Conservation (phyloP, 2,329 filamentous ascomycete genomes). For the Paraphoma sp. region DNA sequence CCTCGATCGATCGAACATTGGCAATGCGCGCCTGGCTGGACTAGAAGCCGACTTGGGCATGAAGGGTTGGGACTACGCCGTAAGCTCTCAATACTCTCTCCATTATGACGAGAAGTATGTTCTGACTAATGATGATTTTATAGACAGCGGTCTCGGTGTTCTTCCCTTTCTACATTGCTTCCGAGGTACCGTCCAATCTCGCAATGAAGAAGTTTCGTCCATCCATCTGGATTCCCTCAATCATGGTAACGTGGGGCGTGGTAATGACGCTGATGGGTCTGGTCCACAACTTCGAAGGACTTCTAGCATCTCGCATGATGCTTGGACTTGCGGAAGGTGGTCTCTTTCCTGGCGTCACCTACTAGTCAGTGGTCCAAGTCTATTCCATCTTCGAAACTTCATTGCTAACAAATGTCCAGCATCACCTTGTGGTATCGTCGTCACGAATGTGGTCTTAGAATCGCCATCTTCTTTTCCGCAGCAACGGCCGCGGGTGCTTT, state of each 20-base stretch:
- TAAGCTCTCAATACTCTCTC: no score
- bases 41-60: conserved; percentile 45
- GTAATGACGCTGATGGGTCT: conserved; percentile 54
- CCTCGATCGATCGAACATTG: conserved; percentile 33
- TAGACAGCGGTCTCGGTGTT: conserved; percentile 49
- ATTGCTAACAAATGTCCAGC: conserved; percentile 4
- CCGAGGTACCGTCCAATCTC: conserved; percentile 49
- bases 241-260: conserved; percentile 51
- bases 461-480: conserved; percentile 45
- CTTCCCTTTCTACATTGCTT: conserved; percentile 49
- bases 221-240: conserved; percentile 48
- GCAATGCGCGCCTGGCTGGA: conserved; percentile 52
- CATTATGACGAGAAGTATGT: no score
- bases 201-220: conserved; percentile 52
- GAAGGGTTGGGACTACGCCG: no score
- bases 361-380: no score
- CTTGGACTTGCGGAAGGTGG: conserved; percentile 57
- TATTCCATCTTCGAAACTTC: conserved; percentile 55
- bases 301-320: conserved; percentile 57
- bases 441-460: conserved; percentile 43
- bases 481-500: conserved; percentile 44
- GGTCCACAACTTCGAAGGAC: conserved; percentile 53
- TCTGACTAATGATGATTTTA: conserved; percentile 47
- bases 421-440: conserved; percentile 46
- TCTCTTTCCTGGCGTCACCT: conserved; percentile 61